A percentile compares a stretch with the other conserved stretches of the same genome.
These are phyloP conservation scores for Cardamine chenopodiifolia DNA, from an alignment of 345 rosid genomes.

Conservation along the genomic window DNA sequence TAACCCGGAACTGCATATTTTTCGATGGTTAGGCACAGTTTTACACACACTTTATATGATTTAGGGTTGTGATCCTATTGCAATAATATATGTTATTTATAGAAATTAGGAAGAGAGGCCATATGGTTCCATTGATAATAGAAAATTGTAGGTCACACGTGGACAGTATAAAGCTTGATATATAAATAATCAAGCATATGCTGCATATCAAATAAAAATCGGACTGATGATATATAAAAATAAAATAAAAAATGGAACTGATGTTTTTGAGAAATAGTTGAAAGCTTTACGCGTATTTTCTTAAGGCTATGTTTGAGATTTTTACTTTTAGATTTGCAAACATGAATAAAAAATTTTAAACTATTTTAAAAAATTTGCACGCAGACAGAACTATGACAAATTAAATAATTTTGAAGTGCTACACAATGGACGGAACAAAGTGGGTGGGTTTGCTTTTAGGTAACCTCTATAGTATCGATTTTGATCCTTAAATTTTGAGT, in stretches of 20 bases:
- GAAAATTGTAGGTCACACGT: neutral
- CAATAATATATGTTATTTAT: neutral
- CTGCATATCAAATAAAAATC: no score
- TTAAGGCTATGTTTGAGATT: neutral
- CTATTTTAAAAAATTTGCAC: neutral
- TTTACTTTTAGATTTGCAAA: neutral
- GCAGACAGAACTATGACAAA: neutral
- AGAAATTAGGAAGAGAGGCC: neutral
- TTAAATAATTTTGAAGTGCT: neutral
- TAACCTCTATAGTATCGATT: conserved; percentile 17
- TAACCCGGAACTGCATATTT: no score
- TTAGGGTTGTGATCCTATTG: neutral
- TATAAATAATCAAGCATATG: neutral
- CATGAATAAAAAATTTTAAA: neutral
- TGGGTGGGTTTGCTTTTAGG: conserved; percentile 25
- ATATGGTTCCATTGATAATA: neutral
- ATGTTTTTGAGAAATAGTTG: neutral
- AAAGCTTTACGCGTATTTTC: neutral
- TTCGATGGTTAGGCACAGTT: neutral
- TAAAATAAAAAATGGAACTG: neutral
- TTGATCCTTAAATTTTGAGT: conserved; percentile 13
- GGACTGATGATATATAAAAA: neutral
- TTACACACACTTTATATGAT: neutral
- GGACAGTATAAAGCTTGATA: no score
- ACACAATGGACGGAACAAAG: conserved; percentile 1